Conservation (phyloP, 805 yeast species). For the Schwanniomyces occidentalis region DNA sequence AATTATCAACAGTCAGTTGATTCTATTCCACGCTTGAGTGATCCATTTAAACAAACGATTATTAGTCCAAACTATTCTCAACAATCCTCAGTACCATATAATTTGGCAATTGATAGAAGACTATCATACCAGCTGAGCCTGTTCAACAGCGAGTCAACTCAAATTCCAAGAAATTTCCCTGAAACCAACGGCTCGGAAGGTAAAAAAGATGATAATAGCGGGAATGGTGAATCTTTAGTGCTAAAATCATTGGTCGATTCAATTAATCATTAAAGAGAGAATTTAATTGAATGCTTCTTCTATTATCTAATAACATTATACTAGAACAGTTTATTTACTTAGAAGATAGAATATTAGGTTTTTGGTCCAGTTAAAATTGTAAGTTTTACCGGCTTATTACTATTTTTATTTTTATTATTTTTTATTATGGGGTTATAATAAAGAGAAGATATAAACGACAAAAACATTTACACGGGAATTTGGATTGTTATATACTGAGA, state of each 20-base stretch:
- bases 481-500: no score
- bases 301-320: no score
- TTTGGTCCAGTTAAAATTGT: no score
- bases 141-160: constrained; percentile 3
- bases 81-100: constrained; percentile 4
- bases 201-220: constrained; percentile 3
- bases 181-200: constrained; percentile 4
- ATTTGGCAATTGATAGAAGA: constrained; percentile 6
- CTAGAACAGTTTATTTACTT: no score
- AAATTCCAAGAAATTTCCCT: constrained; percentile 11
- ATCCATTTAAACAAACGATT: constrained; percentile 4
- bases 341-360: no score
- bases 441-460: no score
- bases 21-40: constrained; percentile 3
- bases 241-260: constrained; percentile 44
- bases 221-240: constrained; percentile 25
- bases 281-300: no score
- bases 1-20: constrained; percentile 4
- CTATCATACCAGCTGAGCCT: constrained; percentile 2
- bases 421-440: no score
- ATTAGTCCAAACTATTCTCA: constrained; percentile 1
- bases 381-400: no score
- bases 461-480: no score
- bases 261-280: constrained; percentile 27
- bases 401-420: no score